phyloP scores from a whole-genome alignment of 768 basidiomycete genomes.

The Paxillus rubicundulus region DNA sequence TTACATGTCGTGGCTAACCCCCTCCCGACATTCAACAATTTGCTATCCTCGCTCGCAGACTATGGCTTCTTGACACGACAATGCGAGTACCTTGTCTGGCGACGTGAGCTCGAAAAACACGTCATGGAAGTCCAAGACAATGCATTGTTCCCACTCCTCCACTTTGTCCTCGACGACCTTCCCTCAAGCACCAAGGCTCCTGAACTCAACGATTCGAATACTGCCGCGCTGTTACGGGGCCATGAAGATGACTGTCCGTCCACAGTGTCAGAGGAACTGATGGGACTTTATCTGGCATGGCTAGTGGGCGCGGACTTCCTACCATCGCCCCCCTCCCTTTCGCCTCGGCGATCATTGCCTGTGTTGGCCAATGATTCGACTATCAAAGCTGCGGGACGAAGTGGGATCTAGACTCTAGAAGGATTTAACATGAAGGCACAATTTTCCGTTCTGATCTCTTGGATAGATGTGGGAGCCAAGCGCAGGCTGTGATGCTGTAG shows the following conservation, averaged over 20 bases:
- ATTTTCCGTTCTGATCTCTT: no score
- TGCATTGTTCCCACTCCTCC: constrained; percentile 93
- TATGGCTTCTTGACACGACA: constrained; percentile 80
- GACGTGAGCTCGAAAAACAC: constrained; percentile 89
- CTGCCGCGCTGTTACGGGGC: constrained; percentile 55
- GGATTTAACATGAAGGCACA: no score
- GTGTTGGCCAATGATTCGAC: constrained; percentile 35
- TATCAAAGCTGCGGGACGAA: constrained; percentile 68
- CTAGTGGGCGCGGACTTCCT: constrained; percentile 84
- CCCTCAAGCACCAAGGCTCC: constrained; percentile 96
- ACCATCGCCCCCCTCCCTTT: constrained; percentile 43
- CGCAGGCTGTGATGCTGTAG: no score
- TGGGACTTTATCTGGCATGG: constrained; percentile 93
- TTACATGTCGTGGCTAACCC: constrained; percentile 87
- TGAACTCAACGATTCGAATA: constrained; percentile 85
- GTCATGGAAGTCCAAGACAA: constrained; percentile 95
- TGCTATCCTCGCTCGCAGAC: constrained; percentile 66
- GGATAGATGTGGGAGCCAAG: no score
- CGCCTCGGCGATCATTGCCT: constrained; percentile 49
- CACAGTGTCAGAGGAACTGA: constrained; percentile 72
- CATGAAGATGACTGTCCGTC: constrained; percentile 36
- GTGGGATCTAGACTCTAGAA: constrained; percentile 46
- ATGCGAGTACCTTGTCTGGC: constrained; percentile 91
- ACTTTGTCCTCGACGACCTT: constrained; percentile 96
- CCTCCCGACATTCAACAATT: constrained; percentile 82